Percentiles rank a stretch among this genome's conserved stretches.
Evolutionary conservation across 208 protist genomes (phyloP).

Genomic region (Wallacemonas rigidus): DNA sequence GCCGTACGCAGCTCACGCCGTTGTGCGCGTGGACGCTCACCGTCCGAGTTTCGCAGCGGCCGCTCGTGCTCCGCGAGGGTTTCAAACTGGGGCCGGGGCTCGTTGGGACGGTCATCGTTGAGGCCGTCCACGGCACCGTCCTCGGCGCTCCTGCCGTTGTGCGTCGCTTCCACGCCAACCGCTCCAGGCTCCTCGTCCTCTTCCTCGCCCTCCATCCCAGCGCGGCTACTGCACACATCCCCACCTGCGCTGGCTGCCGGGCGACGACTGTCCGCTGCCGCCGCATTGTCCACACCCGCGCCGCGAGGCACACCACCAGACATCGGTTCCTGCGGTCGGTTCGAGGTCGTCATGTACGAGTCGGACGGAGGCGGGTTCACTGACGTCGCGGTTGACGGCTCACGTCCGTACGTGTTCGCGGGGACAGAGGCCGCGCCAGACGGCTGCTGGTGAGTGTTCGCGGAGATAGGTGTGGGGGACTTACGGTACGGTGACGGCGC

Average conservation of each 20-base stretch:
- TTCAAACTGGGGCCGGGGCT: slow-evolving; percentile 10
- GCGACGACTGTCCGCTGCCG: too few species aligned
- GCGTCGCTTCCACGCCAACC: not conserved
- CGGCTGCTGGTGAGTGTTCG: not conserved
- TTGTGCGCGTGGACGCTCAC: not conserved
- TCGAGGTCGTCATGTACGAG: slow-evolving; percentile 17
- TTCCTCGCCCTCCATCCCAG: not conserved
- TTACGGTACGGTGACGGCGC: not conserved
- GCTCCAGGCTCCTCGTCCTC: not conserved
- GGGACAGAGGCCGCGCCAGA: not conserved
- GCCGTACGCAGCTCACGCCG: slow-evolving; percentile 40
- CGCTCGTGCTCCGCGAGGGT: not conserved
- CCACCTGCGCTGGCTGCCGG: not conserved
- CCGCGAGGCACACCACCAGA: too few species aligned
- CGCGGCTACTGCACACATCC: slow-evolving; percentile 14
- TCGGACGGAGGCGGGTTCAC: slow-evolving; percentile 11
- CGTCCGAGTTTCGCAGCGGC: not conserved
- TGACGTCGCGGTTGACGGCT: slow-evolving; percentile 11
- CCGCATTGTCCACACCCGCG: too few species aligned
- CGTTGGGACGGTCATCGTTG: slow-evolving; percentile 15
- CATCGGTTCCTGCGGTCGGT: not conserved
- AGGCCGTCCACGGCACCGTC: slow-evolving; percentile 2
- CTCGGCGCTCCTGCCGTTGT: not conserved
- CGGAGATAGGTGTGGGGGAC: not conserved
- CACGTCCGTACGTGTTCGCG: slow-evolving; percentile 1